Evolutionary conservation across 2,329 filamentous ascomycete genomes (phyloP), one percentile per base, ranked within the genome.

Genomic region (Cadophora gregata): DNA sequence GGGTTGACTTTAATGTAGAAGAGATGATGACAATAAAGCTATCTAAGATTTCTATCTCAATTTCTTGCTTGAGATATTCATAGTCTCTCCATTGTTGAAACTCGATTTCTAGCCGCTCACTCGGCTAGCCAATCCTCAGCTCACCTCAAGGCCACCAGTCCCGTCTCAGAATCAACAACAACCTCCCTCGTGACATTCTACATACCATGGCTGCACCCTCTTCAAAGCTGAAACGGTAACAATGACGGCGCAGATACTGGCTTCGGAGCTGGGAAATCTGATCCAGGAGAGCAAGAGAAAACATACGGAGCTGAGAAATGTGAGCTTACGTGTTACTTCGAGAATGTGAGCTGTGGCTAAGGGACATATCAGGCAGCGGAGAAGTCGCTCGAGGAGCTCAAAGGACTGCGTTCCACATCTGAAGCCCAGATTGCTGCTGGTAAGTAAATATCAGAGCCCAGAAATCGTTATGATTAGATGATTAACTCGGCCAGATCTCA

Each of bases 261-360:
- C 90, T 77, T 90, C 92, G 66, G 94, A 97, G 86, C 87, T 97
- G 78, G 88, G 90, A 76, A 96, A 93, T 81, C 88, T 97, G 78
- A 90, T 97, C 75, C 93, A 96, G 80, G 96, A 99, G 83, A 96
- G 94, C 78, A 98, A 97, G 81, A 88, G 95, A 75, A 98, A 97
- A 81, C 91, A 97, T 79, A 88, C 91, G 73, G 96, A 98, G 75
- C 84, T 99, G 62, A 89, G 92, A 82, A 92, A 91, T 85, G 91
- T 90, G 81, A 75, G 85, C 67, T 69, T 69, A 69, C 45, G 64
- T 67, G 55, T 62, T 61, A 38, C 38, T 42, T 59, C 48, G 21
- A 33, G 55, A 60, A 45, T 48, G 19, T 21, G 64, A 56, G 19
- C 48, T 29, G 59, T 69, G 70, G 68, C 72, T 72, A 70, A 71